phyloP scores from a whole-genome alignment of 495 filamentous ascomycete species.

The Annulohypoxylon stygium region DNA sequence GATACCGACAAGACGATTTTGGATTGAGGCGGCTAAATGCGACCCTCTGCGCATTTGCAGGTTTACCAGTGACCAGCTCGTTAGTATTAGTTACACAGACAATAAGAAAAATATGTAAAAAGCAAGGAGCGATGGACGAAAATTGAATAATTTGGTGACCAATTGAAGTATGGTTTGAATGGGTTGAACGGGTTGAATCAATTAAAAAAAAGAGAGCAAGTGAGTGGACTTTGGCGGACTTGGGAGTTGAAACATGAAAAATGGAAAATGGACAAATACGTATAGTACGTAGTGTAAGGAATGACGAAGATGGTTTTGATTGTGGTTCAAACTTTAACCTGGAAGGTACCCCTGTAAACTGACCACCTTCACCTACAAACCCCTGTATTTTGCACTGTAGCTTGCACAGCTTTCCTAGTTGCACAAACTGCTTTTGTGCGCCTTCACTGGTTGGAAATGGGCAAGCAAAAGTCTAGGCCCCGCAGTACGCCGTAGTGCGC shows the following conservation, averaged over 20 bases:
- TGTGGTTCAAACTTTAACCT: slow-evolving; percentile 38
- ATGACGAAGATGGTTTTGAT: slow-evolving; percentile 45
- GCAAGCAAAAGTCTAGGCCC: slow-evolving; percentile 17
- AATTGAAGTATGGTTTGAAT: slow-evolving; percentile 8
- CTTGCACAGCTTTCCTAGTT: slow-evolving; percentile 3
- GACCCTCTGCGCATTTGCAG: slow-evolving; percentile 37
- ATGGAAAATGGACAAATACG: slow-evolving; percentile 17
- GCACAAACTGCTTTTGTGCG: neutral
- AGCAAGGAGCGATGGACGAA: slow-evolving; percentile 7
- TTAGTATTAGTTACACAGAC: slow-evolving; percentile 6
- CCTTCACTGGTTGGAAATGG: neutral
- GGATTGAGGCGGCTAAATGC: slow-evolving; percentile 47
- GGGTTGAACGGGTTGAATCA: slow-evolving; percentile 13
- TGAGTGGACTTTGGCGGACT: slow-evolving; percentile 7
- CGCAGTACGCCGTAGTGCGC: slow-evolving; percentile 6
- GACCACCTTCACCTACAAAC: neutral
- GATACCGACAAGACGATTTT: slow-evolving; percentile 25
- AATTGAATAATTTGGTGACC: slow-evolving; percentile 1
- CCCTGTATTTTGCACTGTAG: neutral
- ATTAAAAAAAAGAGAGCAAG: slow-evolving; percentile 7
- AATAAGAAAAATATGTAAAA: slow-evolving; percentile 19
- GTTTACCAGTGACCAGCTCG: slow-evolving; percentile 2
- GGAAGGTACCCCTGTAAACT: slow-evolving; percentile 12
- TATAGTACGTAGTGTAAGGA: slow-evolving; percentile 22
- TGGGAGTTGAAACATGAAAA: slow-evolving; percentile 29